Base-by-base conservation (phyloP, 1,284 basidiomycete genomes). In the Xerocomus cyaneibrunnescens region DNA sequence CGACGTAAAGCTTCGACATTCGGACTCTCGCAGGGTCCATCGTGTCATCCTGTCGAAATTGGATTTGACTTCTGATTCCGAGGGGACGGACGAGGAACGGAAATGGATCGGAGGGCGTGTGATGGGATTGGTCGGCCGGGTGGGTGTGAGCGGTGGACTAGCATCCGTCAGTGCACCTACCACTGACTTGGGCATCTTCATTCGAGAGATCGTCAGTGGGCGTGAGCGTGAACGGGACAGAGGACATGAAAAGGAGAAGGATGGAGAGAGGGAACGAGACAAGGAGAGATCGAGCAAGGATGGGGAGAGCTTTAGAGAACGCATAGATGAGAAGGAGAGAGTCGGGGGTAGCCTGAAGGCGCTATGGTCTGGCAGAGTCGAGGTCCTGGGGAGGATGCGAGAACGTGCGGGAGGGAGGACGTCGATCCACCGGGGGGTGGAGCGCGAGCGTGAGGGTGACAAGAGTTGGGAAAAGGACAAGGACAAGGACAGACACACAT, bases 21-120 rank as follows among this genome's bases (percentile, higher is more conserved):
- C 74, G 35, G 85, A 86, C 51, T 71, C 78, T 9, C 80, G 84
- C 53, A 83, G 80, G 54, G 81, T 85, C 10, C 80, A 83, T 44
- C 78, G 81, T 27, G 83, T 79, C 22, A 73, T 88, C 32, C 70
- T 77, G 50, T 77, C 72, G 55, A 78, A 76, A 58, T 59, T 82
- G 16, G 79, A 80, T 55, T 43, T 56, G 38, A 65, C 69, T n/a
- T 67, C 69, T 16, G 69, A 71, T 43, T 68, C 67, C 7, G 67
- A 67, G 27, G 66, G 52, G 14, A 65, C 52, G 39, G 66, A 58
- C 55, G 65, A 60, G 39, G 65, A 56, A 59, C 60, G 60, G 51
- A 57, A 57, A 51, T 65, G 57, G 63, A 65, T 58, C 48, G 51
- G 60, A 22, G 56, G 56, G 30, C 61, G 65, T 52, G 69, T 53